Conservation (phyloP, 2,329 filamentous ascomycete genomes). For the Cladosporium sp. region DNA sequence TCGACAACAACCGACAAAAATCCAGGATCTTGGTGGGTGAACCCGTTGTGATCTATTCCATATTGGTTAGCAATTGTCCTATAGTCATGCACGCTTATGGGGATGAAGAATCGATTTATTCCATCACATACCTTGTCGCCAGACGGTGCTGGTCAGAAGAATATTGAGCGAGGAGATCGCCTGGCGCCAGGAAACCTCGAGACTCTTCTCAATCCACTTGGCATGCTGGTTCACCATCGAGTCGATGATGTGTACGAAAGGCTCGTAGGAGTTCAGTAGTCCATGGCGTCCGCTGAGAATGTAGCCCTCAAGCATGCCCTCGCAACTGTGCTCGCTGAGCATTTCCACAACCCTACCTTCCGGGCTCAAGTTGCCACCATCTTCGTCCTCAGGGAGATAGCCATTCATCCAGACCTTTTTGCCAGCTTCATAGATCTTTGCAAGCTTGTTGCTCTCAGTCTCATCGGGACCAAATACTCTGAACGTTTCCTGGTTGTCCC, state of each 20-base stretch:
- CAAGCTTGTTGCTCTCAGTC: constrained; percentile 76
- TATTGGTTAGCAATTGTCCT: not conserved
- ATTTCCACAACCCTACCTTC: constrained; percentile 77
- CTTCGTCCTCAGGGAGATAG: constrained; percentile 69
- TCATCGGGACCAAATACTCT: constrained; percentile 75
- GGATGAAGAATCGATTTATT: not conserved
- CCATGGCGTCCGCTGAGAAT: constrained; percentile 70
- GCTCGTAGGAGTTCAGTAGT: constrained; percentile 74
- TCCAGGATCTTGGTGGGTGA: constrained; percentile 75
- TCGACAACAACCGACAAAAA: constrained; percentile 77
- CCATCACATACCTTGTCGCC: constrained; percentile 53
- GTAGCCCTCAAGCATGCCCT: constrained; percentile 79
- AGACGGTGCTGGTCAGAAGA: constrained; percentile 71
- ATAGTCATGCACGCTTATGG: not conserved
- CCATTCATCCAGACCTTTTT: constrained; percentile 80
- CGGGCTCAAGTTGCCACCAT: constrained; percentile 67
- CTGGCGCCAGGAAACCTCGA: constrained; percentile 72
- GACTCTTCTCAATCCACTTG: constrained; percentile 78
- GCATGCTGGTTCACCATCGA: constrained; percentile 84
- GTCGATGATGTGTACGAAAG: constrained; percentile 78
- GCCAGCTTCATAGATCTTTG: constrained; percentile 63
- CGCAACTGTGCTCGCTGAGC: constrained; percentile 73
- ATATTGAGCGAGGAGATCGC: constrained; percentile 74
- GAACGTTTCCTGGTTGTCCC: constrained; percentile 62
- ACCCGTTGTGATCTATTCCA: constrained; percentile 66